A percentile compares a stretch with the other conserved stretches of the same genome.
Conservation (phyloP, 2,329 filamentous ascomycete genomes). For the Fusarium odoratissimum region DNA sequence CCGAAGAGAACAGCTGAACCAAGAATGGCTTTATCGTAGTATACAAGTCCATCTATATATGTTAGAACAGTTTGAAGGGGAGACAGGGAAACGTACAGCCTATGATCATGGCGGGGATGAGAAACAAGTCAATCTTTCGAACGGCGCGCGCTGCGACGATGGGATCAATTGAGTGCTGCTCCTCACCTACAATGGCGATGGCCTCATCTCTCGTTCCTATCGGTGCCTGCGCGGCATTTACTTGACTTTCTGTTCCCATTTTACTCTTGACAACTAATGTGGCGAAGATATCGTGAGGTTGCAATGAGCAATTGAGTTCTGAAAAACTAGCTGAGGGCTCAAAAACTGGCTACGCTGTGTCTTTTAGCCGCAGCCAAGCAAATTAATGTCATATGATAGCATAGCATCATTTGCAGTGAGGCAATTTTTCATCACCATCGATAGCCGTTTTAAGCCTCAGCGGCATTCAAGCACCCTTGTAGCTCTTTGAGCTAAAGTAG, state of each 20-base stretch:
- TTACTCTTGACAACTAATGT: background rate
- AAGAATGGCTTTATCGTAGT: slow-evolving; percentile 73
- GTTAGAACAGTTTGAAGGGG: background rate
- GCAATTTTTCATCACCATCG: slow-evolving; percentile 34
- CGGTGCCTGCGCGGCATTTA: slow-evolving; percentile 9
- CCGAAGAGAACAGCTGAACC: slow-evolving; percentile 79
- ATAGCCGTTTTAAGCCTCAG: slow-evolving; percentile 36
- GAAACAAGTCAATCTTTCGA: slow-evolving; percentile 73
- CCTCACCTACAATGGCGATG: slow-evolving; percentile 69
- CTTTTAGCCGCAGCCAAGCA: slow-evolving; percentile 2
- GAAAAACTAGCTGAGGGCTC: background rate
- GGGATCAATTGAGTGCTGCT: slow-evolving; percentile 65
- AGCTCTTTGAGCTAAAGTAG: slow-evolving; percentile 18
- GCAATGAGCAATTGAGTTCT: background rate
- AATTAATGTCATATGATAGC: slow-evolving; percentile 28
- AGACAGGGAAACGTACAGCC: slow-evolving; percentile 51
- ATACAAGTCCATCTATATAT: slow-evolving; percentile 56
- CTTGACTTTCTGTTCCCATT: slow-evolving; percentile 26
- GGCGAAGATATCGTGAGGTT: slow-evolving; percentile 14
- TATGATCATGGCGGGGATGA: slow-evolving; percentile 75
- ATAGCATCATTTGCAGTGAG: slow-evolving; percentile 17
- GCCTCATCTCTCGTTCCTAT: slow-evolving; percentile 47
- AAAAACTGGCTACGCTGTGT: background rate
- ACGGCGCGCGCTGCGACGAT: slow-evolving; percentile 66
- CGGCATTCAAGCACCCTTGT: slow-evolving; percentile 24